A percentile compares a stretch with the other conserved stretches of the same genome.
Conservation (phyloP, 1,139 yeast genomes). For the Yamadazyma triangularis region DNA sequence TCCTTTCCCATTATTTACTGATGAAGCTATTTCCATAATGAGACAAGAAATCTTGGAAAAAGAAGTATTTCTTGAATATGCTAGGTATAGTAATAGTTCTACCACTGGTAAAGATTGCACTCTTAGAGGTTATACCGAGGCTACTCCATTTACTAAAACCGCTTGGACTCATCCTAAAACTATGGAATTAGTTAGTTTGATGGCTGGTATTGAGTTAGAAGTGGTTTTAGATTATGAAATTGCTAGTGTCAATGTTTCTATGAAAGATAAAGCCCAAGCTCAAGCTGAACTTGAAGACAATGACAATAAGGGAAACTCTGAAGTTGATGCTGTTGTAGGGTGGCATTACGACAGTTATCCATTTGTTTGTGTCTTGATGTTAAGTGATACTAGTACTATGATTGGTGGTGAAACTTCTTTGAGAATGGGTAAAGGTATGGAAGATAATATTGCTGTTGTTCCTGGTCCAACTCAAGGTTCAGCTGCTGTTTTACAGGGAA, state of each 20-base stretch:
- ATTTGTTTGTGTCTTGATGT: conserved; percentile 57
- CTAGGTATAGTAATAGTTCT: conserved; percentile 29
- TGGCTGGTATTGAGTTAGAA: conserved; percentile 54
- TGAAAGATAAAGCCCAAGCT: conserved; percentile 29
- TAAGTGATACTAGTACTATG: conserved; percentile 53
- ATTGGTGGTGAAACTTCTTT: conserved; percentile 57
- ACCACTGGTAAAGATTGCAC: conserved; percentile 43
- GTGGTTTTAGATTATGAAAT: conserved; percentile 51
- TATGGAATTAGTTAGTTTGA: conserved; percentile 40
- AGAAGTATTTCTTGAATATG: conserved; percentile 40
- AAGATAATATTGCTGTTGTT: conserved; percentile 37
- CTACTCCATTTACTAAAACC: conserved; percentile 40
- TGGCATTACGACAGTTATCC: conserved; percentile 62
- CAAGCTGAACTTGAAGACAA: conserved; percentile 18
- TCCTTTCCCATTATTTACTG: conserved; percentile 55
- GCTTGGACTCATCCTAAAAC: conserved; percentile 58
- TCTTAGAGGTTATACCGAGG: conserved; percentile 45
- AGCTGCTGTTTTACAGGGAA: conserved; percentile 53
- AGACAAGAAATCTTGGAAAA: conserved; percentile 44
- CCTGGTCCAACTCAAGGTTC: conserved; percentile 51
- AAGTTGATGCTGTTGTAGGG: conserved; percentile 46
- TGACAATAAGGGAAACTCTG: conserved; percentile 8
- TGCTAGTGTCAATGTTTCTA: conserved; percentile 45
- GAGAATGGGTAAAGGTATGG: conserved; percentile 30
- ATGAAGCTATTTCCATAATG: conserved; percentile 53